A percentile compares a stretch with the other conserved stretches of the same genome.
phyloP scores from a whole-genome alignment of 345 rosid species.

The Alliaria petiolata region DNA sequence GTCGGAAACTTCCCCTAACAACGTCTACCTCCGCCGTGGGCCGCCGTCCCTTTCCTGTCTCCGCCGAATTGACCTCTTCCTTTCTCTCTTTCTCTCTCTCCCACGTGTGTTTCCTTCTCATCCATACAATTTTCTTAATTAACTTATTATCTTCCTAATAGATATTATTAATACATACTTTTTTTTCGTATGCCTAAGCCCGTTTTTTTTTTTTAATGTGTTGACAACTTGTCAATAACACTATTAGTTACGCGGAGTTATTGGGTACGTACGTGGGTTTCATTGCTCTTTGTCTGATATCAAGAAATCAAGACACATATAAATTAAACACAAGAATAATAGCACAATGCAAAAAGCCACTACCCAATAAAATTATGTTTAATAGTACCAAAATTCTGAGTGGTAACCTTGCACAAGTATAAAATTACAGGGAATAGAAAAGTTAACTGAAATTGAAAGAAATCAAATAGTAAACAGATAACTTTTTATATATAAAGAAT shows the following conservation, averaged over 20 bases:
- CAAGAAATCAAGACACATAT: conserved; percentile 16
- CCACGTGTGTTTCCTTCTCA: conserved; percentile 34
- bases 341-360: neutral
- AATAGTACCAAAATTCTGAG: neutral
- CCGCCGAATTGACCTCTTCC: conserved; percentile 33
- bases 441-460: no score
- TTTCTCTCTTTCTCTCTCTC: conserved; percentile 29
- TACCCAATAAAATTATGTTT: neutral
- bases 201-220: neutral
- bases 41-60: conserved; percentile 38
- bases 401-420: neutral
- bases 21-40: conserved; percentile 37
- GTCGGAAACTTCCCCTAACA: conserved; percentile 39
- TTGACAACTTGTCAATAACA: conserved; percentile 26
- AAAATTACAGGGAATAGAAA: neutral
- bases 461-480: no score
- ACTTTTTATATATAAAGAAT: no score
- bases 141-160: conserved; percentile 7
- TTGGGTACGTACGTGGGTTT: conserved; percentile 32
- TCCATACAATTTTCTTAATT: conserved; percentile 20
- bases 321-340: neutral
- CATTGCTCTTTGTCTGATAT: conserved; percentile 24
- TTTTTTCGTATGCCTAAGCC: neutral
- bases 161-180: neutral
- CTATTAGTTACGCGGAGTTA: conserved; percentile 18